These are phyloP conservation scores for Penicillium palitans DNA, from an alignment of 2,329 filamentous ascomycete species.

Conservation along the genomic window DNA sequence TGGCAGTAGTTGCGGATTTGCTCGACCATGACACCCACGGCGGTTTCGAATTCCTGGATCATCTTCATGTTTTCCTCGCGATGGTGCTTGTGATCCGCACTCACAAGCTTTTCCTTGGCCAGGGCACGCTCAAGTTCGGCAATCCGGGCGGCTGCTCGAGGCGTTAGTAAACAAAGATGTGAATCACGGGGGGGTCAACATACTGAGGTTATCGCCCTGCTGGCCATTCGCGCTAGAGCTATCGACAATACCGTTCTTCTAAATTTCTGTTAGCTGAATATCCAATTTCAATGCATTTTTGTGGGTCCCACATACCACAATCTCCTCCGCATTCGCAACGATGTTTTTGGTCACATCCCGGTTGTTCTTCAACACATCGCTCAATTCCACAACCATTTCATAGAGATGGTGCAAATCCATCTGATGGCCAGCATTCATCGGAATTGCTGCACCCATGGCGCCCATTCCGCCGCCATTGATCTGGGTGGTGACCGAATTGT, in stretches of 20 bases:
- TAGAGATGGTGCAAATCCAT: conserved; percentile 54
- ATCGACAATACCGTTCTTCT: conserved; percentile 48
- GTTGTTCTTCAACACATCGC: conserved; percentile 51
- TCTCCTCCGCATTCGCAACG: conserved; percentile 51
- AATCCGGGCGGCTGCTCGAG: conserved; percentile 45
- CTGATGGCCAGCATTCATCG: conserved; percentile 52
- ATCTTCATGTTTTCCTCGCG: conserved; percentile 51
- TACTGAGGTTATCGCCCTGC: conserved; percentile 47
- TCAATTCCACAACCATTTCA: conserved; percentile 52
- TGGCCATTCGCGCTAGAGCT: conserved; percentile 42
- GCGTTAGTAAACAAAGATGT: background rate
- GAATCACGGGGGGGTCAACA: conserved; percentile 10
- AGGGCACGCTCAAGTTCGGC: conserved; percentile 51
- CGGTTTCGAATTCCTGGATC: conserved; percentile 50
- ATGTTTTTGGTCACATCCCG: conserved; percentile 52
- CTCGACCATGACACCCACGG: conserved; percentile 50
- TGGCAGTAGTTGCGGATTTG: conserved; percentile 53
- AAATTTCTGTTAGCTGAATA: conserved; percentile 15
- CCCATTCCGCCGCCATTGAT: conserved; percentile 40
- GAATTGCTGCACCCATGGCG: conserved; percentile 40
- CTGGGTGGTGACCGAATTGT: conserved; percentile 29
- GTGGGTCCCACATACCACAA: conserved; percentile 41
- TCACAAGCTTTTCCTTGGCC: conserved; percentile 45
- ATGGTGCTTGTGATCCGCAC: conserved; percentile 47
- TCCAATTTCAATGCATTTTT: background rate